Conservation (phyloP, 805 yeast species). For the Cyberlindnera saturnus region DNA sequence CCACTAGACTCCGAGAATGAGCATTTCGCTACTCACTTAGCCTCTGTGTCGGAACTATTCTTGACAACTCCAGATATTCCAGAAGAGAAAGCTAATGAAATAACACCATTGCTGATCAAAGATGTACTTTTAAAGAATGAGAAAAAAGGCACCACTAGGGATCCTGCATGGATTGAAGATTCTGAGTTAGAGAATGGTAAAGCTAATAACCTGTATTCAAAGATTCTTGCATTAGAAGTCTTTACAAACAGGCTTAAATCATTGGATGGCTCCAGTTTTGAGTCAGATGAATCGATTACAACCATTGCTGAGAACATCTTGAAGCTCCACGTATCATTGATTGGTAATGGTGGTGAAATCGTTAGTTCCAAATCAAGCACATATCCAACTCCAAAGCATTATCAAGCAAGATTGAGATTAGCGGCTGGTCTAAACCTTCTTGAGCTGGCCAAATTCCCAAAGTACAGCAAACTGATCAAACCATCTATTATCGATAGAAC, state of each 20-base stretch:
- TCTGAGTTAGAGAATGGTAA: slow-evolving; percentile 28
- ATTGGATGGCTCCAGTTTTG: slow-evolving; percentile 22
- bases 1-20: slow-evolving; percentile 40
- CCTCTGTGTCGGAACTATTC: slow-evolving; percentile 56
- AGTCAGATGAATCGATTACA: slow-evolving; percentile 31
- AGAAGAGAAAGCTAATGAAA: slow-evolving; percentile 48
- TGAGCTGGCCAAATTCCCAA: slow-evolving; percentile 53
- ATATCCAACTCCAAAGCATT: slow-evolving; percentile 57
- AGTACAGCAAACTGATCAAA: slow-evolving; percentile 45
- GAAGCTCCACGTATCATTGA: slow-evolving; percentile 57
- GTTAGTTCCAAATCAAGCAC: slow-evolving; percentile 36
- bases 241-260: slow-evolving; percentile 55
- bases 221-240: slow-evolving; percentile 46
- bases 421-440: slow-evolving; percentile 62
- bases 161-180: slow-evolving; percentile 43
- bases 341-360: slow-evolving; percentile 76
- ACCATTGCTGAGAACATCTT: slow-evolving; percentile 56
- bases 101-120: slow-evolving; percentile 55
- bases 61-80: slow-evolving; percentile 40
- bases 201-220: slow-evolving; percentile 36
- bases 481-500: slow-evolving; percentile 47
- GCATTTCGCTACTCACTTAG: slow-evolving; percentile 48
- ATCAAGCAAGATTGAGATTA: slow-evolving; percentile 56
- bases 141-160: slow-evolving; percentile 26
- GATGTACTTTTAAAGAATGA: slow-evolving; percentile 53